phyloP scores from a whole-genome alignment of 106 monocot genomes.

The Apostasia shenzhenica region DNA sequence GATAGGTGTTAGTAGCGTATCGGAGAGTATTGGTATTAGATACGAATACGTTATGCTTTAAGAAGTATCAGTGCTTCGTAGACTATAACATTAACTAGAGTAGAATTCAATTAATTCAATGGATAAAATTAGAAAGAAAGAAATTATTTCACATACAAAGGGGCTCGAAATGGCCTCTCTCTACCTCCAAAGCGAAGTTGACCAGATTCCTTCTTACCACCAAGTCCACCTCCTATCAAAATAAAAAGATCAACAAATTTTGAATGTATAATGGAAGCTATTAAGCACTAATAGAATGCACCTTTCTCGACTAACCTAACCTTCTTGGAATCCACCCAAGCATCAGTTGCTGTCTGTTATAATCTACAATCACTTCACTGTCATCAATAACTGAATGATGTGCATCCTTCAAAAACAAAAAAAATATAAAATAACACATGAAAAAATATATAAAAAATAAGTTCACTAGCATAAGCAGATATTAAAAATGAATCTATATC shows the following conservation, averaged over 20 bases:
- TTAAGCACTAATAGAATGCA: not conserved
- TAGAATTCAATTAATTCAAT: no score
- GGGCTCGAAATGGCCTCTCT: constrained; percentile 96
- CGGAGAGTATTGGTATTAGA: no score
- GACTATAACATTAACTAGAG: no score
- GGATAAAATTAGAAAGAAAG: no score
- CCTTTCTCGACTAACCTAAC: constrained; percentile 46
- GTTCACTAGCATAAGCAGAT: no score
- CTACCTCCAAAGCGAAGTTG: constrained; percentile 96
- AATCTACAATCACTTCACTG: constrained; percentile 87
- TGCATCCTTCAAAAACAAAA: constrained; percentile 52
- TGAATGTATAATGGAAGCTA: not conserved
- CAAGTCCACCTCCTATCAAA: constrained; percentile 79
- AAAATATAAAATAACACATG: not conserved
- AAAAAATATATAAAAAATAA: not conserved
- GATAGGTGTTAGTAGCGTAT: no score
- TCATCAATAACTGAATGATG: constrained; percentile 84
- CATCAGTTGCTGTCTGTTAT: constrained; percentile 87
- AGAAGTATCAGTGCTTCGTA: no score
- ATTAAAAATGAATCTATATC: no score
- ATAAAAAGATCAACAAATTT: not conserved
- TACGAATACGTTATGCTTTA: no score
- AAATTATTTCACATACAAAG: constrained; percentile 44
- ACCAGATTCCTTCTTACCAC: constrained; percentile 95
- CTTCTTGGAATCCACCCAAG: constrained; percentile 95